Evolutionary conservation across 257 asterid species (phyloP).

Genomic region (Solanum sejunctum): DNA sequence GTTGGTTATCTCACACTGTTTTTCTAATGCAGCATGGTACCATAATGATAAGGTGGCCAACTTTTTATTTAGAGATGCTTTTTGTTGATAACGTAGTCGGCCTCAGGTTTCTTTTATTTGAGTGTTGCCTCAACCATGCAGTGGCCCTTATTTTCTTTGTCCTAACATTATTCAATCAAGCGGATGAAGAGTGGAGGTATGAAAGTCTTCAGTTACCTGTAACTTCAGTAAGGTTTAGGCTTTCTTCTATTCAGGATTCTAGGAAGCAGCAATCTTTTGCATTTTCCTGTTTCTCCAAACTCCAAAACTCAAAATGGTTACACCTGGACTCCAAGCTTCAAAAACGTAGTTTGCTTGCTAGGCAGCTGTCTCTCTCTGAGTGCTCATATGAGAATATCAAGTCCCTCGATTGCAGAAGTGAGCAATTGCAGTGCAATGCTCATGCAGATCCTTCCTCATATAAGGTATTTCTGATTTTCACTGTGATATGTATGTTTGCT

Average conservation of each 20-base stretch:
- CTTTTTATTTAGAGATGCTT: constrained; percentile 72
- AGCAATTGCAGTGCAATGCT: constrained; percentile 16
- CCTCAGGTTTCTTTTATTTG: constrained; percentile 56
- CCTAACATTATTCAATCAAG: constrained; percentile 45
- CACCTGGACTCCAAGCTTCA: constrained; percentile 56
- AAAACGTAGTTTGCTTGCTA: constrained; percentile 42
- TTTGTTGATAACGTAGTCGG: constrained; percentile 69
- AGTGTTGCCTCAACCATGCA: constrained; percentile 67
- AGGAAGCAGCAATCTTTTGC: constrained; percentile 52
- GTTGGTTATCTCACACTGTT: constrained; percentile 33
- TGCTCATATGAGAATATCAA: constrained; percentile 76
- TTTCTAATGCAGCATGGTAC: constrained; percentile 54
- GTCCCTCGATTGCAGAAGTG: constrained; percentile 36
- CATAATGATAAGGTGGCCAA: constrained; percentile 55
- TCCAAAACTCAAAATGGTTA: constrained; percentile 52
- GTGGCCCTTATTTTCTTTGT: constrained; percentile 48
- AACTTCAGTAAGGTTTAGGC: constrained; percentile 62
- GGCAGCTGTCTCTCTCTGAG: constrained; percentile 55
- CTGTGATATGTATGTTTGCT: not conserved
- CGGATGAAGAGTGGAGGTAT: constrained; percentile 29
- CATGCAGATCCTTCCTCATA: constrained; percentile 24
- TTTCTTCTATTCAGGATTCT: constrained; percentile 42
- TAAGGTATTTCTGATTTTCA: constrained; percentile 34
- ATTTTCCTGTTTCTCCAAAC: constrained; percentile 52
- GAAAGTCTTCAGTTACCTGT: constrained; percentile 50